Conservation (phyloP, 805 yeast genomes). For the Saccharomyces kudriavzevii region DNA sequence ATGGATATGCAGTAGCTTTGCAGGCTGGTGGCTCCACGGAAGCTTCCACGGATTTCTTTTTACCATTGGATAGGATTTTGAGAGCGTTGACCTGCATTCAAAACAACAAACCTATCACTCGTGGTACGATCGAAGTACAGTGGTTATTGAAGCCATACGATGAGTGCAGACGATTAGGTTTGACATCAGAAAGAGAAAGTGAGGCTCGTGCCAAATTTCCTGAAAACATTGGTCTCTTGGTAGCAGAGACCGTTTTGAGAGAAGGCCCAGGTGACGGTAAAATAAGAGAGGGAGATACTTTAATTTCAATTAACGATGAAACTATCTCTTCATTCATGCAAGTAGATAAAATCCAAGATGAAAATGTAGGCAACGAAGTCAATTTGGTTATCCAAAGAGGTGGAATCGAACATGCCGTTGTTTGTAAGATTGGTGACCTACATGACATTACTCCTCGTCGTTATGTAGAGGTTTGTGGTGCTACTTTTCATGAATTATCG, state of each 20-base stretch:
- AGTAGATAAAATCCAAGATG: constrained; percentile 79
- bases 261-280: constrained; percentile 73
- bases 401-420: constrained; percentile 47
- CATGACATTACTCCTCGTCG: constrained; percentile 78
- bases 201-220: constrained; percentile 64
- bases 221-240: constrained; percentile 67
- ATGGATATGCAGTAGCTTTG: constrained; percentile 80
- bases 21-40: constrained; percentile 93
- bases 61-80: constrained; percentile 75
- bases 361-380: constrained; percentile 51
- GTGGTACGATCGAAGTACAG: constrained; percentile 90
- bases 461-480: constrained; percentile 78
- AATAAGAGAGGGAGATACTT: constrained; percentile 78
- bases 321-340: constrained; percentile 61
- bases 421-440: constrained; percentile 59
- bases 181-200: constrained; percentile 65
- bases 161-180: constrained; percentile 81
- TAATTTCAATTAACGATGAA: constrained; percentile 62
- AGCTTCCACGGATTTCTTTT: constrained; percentile 86
- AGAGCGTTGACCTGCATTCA: constrained; percentile 77
- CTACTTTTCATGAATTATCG: constrained; percentile 74
- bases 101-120: constrained; percentile 47
- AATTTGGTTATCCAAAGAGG: constrained; percentile 63
- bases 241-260: constrained; percentile 74
- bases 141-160: constrained; percentile 85